Evolutionary conservation across 1,284 basidiomycete genomes (phyloP).

Genomic region (Mycosarcoma mackinlayi): DNA sequence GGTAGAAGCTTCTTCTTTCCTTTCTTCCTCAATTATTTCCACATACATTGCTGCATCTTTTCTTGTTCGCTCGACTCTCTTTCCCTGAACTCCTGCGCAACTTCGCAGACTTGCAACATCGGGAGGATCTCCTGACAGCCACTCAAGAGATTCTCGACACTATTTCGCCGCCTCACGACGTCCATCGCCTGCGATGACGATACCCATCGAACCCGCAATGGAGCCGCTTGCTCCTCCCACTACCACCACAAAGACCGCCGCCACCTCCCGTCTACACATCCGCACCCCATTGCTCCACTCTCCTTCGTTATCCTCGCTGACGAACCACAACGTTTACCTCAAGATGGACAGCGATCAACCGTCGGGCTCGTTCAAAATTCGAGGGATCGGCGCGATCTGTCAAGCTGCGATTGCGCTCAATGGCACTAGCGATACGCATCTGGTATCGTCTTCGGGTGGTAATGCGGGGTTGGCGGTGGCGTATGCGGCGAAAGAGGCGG

Average conservation of each 20-base stretch:
- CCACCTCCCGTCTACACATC: constrained; percentile 8
- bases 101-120: too few relatives aligned
- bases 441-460: constrained; percentile 64
- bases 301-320: constrained; percentile 7
- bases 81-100: too few relatives aligned
- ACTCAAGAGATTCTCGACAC: too few relatives aligned
- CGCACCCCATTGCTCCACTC: constrained; percentile 27
- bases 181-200: too few relatives aligned
- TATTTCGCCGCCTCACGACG: too few relatives aligned
- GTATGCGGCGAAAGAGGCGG: constrained; percentile 49
- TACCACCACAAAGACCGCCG: neutral
- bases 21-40: too few relatives aligned
- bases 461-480: constrained; percentile 67
- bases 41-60: too few relatives aligned
- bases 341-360: constrained; percentile 67
- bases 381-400: constrained; percentile 53
- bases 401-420: constrained; percentile 2
- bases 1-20: too few relatives aligned
- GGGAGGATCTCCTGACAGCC: too few relatives aligned
- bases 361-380: constrained; percentile 64
- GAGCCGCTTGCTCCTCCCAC: neutral
- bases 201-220: neutral
- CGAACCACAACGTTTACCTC: constrained; percentile 57
- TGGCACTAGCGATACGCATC: constrained; percentile 31
- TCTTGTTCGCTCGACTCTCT: too few relatives aligned